Evolutionary conservation across 305 asterid species (phyloP).

Genomic region (Fraxinus dipetala): DNA sequence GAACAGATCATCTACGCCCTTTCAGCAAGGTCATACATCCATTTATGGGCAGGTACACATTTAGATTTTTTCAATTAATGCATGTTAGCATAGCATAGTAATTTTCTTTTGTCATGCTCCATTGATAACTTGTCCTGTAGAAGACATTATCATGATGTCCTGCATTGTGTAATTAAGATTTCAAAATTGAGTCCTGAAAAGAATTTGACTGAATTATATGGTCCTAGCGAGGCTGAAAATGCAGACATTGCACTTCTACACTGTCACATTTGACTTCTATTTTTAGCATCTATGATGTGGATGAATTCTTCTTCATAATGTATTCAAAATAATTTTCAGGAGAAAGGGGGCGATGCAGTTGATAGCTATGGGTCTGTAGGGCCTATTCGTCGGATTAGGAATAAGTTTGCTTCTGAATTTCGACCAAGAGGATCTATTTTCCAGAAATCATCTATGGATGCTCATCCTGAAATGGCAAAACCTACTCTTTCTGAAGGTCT

Average conservation of each 20-base stretch:
- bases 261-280: background rate
- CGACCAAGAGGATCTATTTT: constrained; percentile 66
- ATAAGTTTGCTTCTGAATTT: constrained; percentile 64
- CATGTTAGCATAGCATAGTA: background rate
- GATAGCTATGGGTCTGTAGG: constrained; percentile 75
- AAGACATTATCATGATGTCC: background rate
- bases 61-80: background rate
- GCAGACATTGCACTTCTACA: background rate
- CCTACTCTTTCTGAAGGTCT: constrained; percentile 41
- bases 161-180: background rate
- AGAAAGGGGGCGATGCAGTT: constrained; percentile 40
- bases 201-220: constrained; percentile 11
- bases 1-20: constrained; percentile 39
- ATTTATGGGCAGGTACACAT: constrained; percentile 51
- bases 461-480: constrained; percentile 33
- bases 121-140: background rate
- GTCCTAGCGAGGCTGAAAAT: constrained; percentile 7
- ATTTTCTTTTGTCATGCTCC: background rate
- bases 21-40: constrained; percentile 53
- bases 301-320: constrained; percentile 5
- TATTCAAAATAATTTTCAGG: constrained; percentile 39
- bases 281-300: background rate
- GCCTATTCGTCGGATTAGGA: constrained; percentile 65
- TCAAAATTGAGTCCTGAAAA: constrained; percentile 3
- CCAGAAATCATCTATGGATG: constrained; percentile 41